phyloP scores from a whole-genome alignment of 1,284 basidiomycete genomes.

The Malassezia japonica region DNA sequence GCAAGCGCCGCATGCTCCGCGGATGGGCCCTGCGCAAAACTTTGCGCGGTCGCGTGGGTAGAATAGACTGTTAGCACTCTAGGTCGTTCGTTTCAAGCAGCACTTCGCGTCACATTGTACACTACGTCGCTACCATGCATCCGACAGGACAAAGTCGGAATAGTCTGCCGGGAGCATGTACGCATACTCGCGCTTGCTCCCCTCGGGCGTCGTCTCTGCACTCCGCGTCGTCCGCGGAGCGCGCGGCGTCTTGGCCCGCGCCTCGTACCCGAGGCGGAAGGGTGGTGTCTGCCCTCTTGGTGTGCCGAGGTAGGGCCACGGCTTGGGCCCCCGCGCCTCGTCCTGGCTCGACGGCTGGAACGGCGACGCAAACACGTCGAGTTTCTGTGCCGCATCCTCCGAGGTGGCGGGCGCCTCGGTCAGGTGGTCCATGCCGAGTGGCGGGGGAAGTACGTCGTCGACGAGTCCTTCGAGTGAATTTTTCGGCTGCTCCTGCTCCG shows the following conservation, averaged over 20 bases:
- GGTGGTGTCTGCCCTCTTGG: neutral
- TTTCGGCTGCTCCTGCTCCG: neutral
- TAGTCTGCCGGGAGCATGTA: conserved; percentile 13
- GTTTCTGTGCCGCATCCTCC: neutral
- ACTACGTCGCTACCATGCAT: conserved; percentile 8
- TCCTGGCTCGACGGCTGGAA: neutral
- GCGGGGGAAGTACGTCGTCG: conserved; percentile 5
- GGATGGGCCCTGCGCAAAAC: neutral
- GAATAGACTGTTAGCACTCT: too few relatives aligned
- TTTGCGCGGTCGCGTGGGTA: neutral
- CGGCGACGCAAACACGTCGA: conserved; percentile 6
- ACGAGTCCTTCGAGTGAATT: conserved; percentile 10
- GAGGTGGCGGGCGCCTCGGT: neutral
- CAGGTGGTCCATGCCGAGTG: neutral
- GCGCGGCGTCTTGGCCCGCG: neutral
- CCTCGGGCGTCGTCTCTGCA: neutral
- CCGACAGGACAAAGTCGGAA: conserved; percentile 17
- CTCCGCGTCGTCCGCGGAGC: neutral
- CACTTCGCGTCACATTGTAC: too few relatives aligned
- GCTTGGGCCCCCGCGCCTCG: neutral
- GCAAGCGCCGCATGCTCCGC: neutral
- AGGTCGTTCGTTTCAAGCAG: too few relatives aligned
- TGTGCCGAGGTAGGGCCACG: neutral
- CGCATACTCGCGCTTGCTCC: neutral
- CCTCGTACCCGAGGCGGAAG: neutral